Evolutionary conservation across 305 asterid genomes (phyloP).

Genomic region (Fraxinus floribunda): DNA sequence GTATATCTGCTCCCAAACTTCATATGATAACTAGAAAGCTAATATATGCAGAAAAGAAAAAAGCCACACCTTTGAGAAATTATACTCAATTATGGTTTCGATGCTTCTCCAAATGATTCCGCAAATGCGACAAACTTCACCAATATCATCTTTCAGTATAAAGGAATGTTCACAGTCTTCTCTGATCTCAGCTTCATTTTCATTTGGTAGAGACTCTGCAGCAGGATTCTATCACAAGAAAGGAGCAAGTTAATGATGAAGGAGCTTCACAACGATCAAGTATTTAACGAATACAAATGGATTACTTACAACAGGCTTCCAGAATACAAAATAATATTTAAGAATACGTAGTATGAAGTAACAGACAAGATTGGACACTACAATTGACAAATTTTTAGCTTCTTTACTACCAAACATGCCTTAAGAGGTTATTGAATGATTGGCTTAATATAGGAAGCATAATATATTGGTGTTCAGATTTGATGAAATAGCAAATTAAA

Average conservation of each 20-base stretch:
- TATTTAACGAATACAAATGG: not conserved
- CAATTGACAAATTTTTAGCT: not conserved
- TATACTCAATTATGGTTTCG: constrained; percentile 29
- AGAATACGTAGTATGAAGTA: not conserved
- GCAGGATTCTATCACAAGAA: constrained; percentile 21
- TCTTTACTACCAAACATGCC: constrained; percentile 12
- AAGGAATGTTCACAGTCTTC: constrained; percentile 34
- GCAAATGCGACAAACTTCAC: constrained; percentile 36
- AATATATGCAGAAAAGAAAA: not conserved
- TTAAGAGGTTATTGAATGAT: not conserved
- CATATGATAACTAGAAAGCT: not conserved
- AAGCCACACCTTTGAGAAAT: constrained; percentile 23
- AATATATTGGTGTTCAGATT: not conserved
- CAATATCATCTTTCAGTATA: constrained; percentile 33
- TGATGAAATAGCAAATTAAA: not conserved
- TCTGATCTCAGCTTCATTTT: constrained; percentile 1
- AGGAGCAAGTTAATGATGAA: not conserved
- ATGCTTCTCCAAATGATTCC: constrained; percentile 30
- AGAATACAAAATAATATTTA: not conserved
- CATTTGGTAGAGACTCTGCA: constrained; percentile 8
- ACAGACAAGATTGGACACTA: not conserved
- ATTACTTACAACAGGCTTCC: not conserved
- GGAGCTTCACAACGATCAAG: not conserved
- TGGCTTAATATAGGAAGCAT: not conserved
- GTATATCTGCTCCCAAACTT: not conserved